Evolutionary conservation across 2,329 filamentous ascomycete species (phyloP).

Genomic region (Pestalotiopsis sp.): DNA sequence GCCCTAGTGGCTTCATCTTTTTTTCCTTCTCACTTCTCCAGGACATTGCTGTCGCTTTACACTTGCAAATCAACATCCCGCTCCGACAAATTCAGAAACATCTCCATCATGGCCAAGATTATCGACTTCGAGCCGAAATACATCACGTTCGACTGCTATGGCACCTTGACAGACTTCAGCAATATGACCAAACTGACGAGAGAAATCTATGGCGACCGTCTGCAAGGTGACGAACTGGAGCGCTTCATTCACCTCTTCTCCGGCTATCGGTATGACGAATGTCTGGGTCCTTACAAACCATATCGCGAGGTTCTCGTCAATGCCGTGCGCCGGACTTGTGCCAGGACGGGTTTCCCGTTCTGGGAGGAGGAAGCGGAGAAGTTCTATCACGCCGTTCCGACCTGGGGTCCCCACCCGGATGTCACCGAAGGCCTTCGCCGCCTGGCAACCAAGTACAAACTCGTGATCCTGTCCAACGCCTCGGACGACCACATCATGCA

Average conservation of each 20-base stretch:
- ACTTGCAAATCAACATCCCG: not conserved
- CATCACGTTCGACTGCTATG: constrained; percentile 1
- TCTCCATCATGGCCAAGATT: not conserved
- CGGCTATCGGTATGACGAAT: not conserved
- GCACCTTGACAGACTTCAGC: not conserved
- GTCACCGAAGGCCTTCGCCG: not conserved
- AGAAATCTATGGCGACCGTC: not conserved
- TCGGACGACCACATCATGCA: not conserved
- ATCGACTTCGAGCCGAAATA: not conserved
- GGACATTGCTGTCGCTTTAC: not conserved
- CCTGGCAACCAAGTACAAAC: not conserved
- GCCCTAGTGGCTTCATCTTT: not conserved
- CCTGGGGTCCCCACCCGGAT: not conserved
- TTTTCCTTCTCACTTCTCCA: not conserved
- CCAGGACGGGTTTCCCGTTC: not conserved
- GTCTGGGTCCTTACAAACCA: not conserved
- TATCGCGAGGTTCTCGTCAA: constrained; percentile 1
- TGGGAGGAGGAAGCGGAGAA: not conserved
- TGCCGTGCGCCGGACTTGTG: not conserved
- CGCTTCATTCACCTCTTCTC: not conserved
- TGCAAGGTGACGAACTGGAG: not conserved
- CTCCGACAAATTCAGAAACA: no score
- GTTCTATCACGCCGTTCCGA: not conserved
- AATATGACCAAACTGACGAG: not conserved
- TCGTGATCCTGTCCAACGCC: not conserved